Base-by-base conservation (phyloP, 352 stramenopile species). In the Globisporangium solare region DNA sequence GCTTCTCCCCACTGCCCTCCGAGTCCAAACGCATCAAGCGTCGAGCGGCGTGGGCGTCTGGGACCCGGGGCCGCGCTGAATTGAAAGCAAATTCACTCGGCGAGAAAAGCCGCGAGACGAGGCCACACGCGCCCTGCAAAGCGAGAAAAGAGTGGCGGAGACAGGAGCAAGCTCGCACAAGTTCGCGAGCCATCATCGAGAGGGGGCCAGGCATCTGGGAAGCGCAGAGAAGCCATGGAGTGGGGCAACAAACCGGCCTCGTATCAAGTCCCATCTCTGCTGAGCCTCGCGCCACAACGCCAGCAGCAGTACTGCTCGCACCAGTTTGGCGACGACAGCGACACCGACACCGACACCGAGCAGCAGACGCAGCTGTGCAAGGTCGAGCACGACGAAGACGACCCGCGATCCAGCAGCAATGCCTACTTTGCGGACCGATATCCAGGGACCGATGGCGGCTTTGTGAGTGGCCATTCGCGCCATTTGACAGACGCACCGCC, bases 61-160 rank as follows among this genome's bases (percentile, higher is more conserved):
- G 54, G 67, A 74, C 59, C 49, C 32, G 67, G 54, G 47, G 45
- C 54, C 35, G 67, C 47, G 56, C 24, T 66, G 60, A 66, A 70
- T 67, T 69, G 50, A 64, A 55, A 71, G 67, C 40, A 51, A 54
- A 48, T 50, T 69, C 54, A 51, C 49, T 47, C 43, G 40, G 22
- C 39, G 39, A 43, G 39, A 43, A 43, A 43, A 43, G 14, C n/a
- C 47, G 20, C 47, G 48, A 56, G 48, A 56, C 54, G 55, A 50
- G 56, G 37, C 48, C 3, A 3, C 3, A 3, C 46, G 32, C 48
- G 13, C 48, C 5, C 48, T 42, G 48, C 24, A 24, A 49, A 24
- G 22, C 14, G 42, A 32, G 42, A 47, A 48, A 37, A 47, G 37
- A 56, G 37, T 56, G 51, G 51, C 27, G 32, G 60, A 58, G 60